A percentile compares a stretch with the other conserved stretches of the same genome.
These are phyloP conservation scores for Magnolia kwangsiensis DNA, from an alignment of 164 flowering plant species.

Conservation along the genomic window DNA sequence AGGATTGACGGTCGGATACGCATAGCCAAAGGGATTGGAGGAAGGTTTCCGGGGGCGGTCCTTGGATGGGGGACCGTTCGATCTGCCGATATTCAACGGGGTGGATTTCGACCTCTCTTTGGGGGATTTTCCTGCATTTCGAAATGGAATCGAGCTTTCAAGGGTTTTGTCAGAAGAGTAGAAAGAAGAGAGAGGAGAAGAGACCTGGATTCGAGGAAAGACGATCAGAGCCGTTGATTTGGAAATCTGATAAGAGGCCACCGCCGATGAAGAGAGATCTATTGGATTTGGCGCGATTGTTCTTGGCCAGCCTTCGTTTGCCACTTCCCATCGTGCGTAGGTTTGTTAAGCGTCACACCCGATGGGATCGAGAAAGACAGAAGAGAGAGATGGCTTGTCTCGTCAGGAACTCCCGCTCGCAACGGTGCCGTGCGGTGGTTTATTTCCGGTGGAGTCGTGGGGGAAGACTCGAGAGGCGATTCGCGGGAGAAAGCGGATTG, in stretches of 20 bases:
- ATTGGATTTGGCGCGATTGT: not conserved
- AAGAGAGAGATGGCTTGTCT: not conserved
- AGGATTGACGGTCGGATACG: conserved; percentile 26
- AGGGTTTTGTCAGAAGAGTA: not conserved
- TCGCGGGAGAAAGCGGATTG: too few species aligned
- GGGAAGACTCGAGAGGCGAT: too few species aligned
- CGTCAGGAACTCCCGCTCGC: not conserved
- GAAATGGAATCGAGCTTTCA: conserved; percentile 3
- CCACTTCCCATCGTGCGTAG: conserved; percentile 33
- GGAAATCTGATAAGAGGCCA: conserved; percentile 55
- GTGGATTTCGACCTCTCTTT: conserved; percentile 21
- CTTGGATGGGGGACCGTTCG: conserved; percentile 22
- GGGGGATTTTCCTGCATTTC: conserved; percentile 30
- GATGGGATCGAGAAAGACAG: not conserved
- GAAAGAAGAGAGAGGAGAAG: conserved; percentile 2
- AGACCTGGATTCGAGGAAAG: not conserved
- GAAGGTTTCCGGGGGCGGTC: conserved; percentile 9
- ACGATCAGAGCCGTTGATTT: conserved; percentile 10
- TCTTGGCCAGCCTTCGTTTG: conserved; percentile 18
- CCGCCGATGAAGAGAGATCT: conserved; percentile 51
- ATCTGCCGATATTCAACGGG: conserved; percentile 14
- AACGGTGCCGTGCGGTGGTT: not conserved
- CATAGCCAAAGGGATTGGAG: conserved; percentile 28
- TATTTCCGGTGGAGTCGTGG: not conserved
- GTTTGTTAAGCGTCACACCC: not conserved